phyloP scores from a whole-genome alignment of 2,329 filamentous ascomycete genomes.

The Cordyceps farinosa region DNA sequence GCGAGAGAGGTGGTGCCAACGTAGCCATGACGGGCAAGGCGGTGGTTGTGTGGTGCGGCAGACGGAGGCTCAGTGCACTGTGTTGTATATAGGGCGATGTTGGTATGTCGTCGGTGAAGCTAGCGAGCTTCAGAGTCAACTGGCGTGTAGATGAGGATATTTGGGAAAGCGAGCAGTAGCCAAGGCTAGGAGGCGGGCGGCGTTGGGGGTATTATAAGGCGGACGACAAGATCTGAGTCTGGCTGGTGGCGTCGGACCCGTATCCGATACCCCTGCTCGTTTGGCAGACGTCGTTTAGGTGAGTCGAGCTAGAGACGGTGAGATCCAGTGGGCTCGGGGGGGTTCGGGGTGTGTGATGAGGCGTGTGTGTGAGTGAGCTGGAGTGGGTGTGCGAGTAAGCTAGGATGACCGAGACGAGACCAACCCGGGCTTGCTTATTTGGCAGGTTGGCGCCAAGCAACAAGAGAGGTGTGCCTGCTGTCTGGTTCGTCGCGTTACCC shows the following conservation, averaged over 20 bases:
- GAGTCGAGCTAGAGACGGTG: slow-evolving; percentile 12
- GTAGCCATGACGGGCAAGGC: slow-evolving; percentile 1
- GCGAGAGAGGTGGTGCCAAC: slow-evolving; percentile 1
- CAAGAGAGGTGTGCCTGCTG: background rate
- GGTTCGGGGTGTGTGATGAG: background rate
- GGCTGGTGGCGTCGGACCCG: slow-evolving; percentile 18
- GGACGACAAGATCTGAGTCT: slow-evolving; percentile 15
- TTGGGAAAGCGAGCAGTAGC: background rate
- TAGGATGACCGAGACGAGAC: slow-evolving; percentile 4
- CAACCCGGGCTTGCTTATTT: slow-evolving; percentile 7
- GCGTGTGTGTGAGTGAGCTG: slow-evolving; percentile 10
- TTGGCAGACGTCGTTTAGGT: slow-evolving; percentile 3
- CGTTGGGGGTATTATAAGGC: slow-evolving; percentile 15
- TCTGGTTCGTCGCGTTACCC: background rate
- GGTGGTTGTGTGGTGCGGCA: background rate
- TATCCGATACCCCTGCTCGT: slow-evolving; percentile 18
- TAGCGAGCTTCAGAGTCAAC: background rate
- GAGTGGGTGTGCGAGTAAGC: slow-evolving; percentile 16
- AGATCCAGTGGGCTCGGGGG: slow-evolving; percentile 10
- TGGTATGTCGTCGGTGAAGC: background rate
- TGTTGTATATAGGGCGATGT: background rate
- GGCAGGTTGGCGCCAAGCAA: background rate
- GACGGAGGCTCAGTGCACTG: background rate
- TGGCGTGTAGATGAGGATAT: background rate
- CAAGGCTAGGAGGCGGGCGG: background rate